Conservation (phyloP, 148 eudicot species). For the Nepenthes mirabilis region DNA sequence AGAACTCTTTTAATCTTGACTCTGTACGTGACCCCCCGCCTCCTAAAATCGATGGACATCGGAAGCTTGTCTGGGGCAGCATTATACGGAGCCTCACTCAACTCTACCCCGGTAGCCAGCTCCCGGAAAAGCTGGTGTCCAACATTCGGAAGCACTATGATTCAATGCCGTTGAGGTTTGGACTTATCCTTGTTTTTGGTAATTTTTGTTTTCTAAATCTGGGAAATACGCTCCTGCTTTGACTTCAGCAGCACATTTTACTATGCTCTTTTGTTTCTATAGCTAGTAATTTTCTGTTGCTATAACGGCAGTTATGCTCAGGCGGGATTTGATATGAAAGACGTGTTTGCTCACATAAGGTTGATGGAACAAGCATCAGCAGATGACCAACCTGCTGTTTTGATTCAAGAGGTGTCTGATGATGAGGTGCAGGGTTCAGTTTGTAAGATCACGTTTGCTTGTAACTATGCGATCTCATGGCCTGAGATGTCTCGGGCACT, state of each 20-base stretch:
- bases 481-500: conserved; percentile 56
- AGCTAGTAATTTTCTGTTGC: neutral
- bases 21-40: conserved; percentile 40
- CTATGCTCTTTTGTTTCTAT: neutral
- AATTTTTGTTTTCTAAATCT: neutral
- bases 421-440: conserved; percentile 41
- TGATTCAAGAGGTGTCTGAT: conserved; percentile 57
- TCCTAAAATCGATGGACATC: conserved; percentile 31
- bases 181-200: neutral
- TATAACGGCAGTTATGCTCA: conserved; percentile 57
- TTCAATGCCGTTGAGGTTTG: conserved; percentile 77
- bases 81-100: conserved; percentile 79
- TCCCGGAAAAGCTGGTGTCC: conserved; percentile 82
- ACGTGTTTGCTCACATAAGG: conserved; percentile 73
- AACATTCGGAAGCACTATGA: conserved; percentile 83
- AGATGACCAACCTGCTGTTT: conserved; percentile 65
- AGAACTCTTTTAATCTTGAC: conserved; percentile 71
- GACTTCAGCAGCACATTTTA: neutral
- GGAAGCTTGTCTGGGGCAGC: conserved; percentile 64
- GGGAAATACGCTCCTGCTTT: too few relatives aligned
- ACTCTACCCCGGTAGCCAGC: conserved; percentile 92
- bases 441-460: conserved; percentile 70
- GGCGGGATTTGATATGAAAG: conserved; percentile 93
- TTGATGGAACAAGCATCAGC: conserved; percentile 73
- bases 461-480: conserved; percentile 73